Base-by-base conservation (phyloP, 192 early-diverging fungal species). In the Backusella westeae region DNA sequence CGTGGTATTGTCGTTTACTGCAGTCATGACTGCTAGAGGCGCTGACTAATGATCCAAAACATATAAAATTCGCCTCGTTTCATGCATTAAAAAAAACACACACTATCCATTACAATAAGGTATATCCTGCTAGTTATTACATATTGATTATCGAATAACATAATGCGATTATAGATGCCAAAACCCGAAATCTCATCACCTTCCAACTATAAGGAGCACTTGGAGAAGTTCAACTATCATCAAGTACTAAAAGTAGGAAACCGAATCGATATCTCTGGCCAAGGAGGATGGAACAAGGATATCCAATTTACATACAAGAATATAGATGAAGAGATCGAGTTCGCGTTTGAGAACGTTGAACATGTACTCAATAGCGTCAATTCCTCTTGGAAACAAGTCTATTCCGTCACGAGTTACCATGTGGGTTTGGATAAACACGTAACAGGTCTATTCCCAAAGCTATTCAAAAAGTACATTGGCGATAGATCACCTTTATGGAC, bases 231-330 rank as follows among this genome's bases (percentile, higher is more conserved):
- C 41, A 41, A 41, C 4, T 71, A 71, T 14, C 21, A 71, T 19
- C 70, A 71, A 49, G 70, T 49, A 49, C 19, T 71, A 12, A n/a
- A 71, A 46, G 70, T 71, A 32, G 70, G 70, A 46, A 71, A 71
- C 29, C 0, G 70, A 17, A 71, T 71, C 42, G 42, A 71, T 46
- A 71, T 71, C 5, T 71, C 70, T 6, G 70, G 70, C 12, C 70
- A 71, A 71, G 70, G 70, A 23, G 42, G 70, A 49, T 71, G 70
- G 44, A 39, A 49, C 21, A 71, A 71, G 5, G 42, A 49, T 17
- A 49, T 71, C 39, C 42, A 71, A 10, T 71, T 71, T 32, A 71
- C 42, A 46, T 71, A 71, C 68, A 46, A 71, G 7, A 49, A 29
- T 6, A 23, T 71, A 6, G 70, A 71, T 29, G 26, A 71, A 49